A percentile compares a stretch with the other conserved stretches of the same genome.
These are phyloP conservation scores for Alternaria gaisen DNA, from an alignment of 2,329 filamentous ascomycete genomes.

Conservation along the genomic window DNA sequence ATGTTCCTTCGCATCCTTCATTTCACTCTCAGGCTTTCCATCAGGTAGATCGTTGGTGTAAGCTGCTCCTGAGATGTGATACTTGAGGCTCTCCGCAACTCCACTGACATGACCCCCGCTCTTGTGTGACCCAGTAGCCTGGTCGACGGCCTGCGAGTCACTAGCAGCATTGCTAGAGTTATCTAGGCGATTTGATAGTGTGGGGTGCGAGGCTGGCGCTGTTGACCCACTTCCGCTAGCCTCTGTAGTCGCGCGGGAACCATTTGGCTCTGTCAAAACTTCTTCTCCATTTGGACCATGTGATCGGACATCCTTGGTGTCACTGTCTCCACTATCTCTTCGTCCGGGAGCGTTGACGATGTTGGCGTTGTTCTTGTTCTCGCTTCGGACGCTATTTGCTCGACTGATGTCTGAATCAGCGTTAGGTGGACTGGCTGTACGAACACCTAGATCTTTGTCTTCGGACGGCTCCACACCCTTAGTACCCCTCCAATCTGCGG, in stretches of 20 bases:
- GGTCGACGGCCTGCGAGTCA: constrained; percentile 11
- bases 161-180: constrained; percentile 12
- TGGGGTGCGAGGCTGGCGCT: constrained; percentile 20
- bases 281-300: constrained; percentile 49
- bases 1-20: constrained; percentile 49
- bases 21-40: constrained; percentile 52
- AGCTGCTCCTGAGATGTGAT: constrained; percentile 42
- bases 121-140: constrained; percentile 29
- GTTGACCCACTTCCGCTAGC: constrained; percentile 28
- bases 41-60: constrained; percentile 55
- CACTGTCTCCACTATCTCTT: constrained; percentile 44
- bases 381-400: constrained; percentile 72
- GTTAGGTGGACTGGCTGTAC: constrained; percentile 65
- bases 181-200: constrained; percentile 29
- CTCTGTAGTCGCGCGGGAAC: constrained; percentile 20
- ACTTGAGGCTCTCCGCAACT: constrained; percentile 39
- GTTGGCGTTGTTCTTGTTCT: constrained; percentile 36
- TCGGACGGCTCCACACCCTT: constrained; percentile 52
- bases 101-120: constrained; percentile 26
- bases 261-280: constrained; percentile 39
- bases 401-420: constrained; percentile 73
- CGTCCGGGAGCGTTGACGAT: constrained; percentile 38
- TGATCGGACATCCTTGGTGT: constrained; percentile 52
- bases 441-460: constrained; percentile 73
- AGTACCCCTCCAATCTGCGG: constrained; percentile 79